phyloP scores from a whole-genome alignment of 306 rosid genomes.

The Hylodesmum podocarpum region DNA sequence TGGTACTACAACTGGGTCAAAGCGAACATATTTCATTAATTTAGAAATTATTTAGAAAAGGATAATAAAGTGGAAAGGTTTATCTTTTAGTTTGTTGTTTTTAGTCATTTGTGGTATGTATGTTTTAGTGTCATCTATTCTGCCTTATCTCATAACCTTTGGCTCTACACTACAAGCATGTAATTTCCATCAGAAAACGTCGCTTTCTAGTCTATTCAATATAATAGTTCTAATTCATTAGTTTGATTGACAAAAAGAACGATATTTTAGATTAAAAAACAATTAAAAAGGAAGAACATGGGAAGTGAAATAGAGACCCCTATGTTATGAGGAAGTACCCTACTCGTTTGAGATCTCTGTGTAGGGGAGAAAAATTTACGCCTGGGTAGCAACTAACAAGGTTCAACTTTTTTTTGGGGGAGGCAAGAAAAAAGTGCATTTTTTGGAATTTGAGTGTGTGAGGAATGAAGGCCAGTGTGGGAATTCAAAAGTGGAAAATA shows the following conservation, averaged over 20 bases:
- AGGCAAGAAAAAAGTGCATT: background rate
- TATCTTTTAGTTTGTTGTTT: too few species aligned
- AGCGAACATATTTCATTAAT: too few species aligned
- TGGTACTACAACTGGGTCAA: too few species aligned
- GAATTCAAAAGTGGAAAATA: slow-evolving; percentile 2
- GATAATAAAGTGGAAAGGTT: too few species aligned
- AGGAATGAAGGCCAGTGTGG: background rate
- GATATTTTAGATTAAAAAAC: background rate
- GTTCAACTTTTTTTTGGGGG: background rate
- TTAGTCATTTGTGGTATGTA: background rate
- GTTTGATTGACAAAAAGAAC: background rate
- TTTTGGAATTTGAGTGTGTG: background rate
- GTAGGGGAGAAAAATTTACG: background rate
- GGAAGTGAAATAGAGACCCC: background rate
- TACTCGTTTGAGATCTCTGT: background rate
- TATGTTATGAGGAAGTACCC: too few species aligned
- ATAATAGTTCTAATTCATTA: background rate
- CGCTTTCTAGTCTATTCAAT: background rate
- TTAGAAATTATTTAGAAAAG: too few species aligned
- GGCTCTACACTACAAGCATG: background rate
- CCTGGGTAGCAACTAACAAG: background rate
- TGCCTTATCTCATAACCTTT: background rate
- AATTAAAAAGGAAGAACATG: background rate
- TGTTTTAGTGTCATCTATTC: background rate
- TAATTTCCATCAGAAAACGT: background rate